These are phyloP conservation scores for Cucumis hystrix DNA, from an alignment of 306 rosid species.

Conservation along the genomic window DNA sequence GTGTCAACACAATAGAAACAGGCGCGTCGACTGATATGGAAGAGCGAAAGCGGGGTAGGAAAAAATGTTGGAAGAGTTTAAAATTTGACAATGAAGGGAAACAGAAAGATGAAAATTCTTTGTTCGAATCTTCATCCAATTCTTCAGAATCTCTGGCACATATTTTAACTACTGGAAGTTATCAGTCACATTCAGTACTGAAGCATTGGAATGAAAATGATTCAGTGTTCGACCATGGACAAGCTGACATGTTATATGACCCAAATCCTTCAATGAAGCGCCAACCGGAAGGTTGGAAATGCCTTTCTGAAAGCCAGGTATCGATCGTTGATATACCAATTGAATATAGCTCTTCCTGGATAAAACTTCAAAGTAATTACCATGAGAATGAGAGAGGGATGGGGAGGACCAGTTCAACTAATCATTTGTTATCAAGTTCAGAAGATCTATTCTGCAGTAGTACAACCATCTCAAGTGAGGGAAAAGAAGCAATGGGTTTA, in stretches of 20 bases:
- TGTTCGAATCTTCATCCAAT: conserved; percentile 5
- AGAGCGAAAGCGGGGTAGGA: conserved; percentile 13
- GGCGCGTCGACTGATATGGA: conserved; percentile 13
- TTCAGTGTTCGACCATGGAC: not conserved
- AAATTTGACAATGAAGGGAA: conserved; percentile 26
- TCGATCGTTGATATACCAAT: not conserved
- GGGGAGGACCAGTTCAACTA: not conserved
- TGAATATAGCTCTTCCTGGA: not conserved
- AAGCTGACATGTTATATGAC: not conserved
- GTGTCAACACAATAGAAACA: not conserved
- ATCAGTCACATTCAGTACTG: not conserved
- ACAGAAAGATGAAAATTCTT: conserved; percentile 23
- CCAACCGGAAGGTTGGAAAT: not conserved
- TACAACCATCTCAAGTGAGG: conserved; percentile 10
- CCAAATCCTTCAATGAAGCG: not conserved
- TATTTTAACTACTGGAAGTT: not conserved
- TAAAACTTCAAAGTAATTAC: not conserved
- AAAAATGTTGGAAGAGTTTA: conserved; percentile 39
- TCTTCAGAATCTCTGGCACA: not conserved
- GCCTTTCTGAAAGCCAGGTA: not conserved
- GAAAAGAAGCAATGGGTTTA: conserved; percentile 9
- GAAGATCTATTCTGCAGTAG: conserved; percentile 19
- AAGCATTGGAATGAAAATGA: not conserved
- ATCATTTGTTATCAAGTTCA: conserved; percentile 11
- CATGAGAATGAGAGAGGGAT: not conserved